Conservation (phyloP, 306 rosid species). For the Dryas alaskensis region DNA sequence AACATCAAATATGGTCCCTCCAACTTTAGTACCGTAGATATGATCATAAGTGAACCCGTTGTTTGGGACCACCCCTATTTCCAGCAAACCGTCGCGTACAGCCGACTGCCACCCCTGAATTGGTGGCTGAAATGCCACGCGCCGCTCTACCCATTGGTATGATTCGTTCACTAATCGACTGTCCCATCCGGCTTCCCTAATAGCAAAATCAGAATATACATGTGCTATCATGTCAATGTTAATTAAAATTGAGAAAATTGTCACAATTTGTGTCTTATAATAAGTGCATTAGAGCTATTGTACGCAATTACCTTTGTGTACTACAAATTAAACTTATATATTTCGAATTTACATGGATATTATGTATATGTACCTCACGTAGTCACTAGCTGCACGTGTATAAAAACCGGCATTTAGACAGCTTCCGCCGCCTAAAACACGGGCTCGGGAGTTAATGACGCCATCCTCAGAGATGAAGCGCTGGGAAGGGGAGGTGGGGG, state of each 20-base stretch:
- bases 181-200: slow-evolving; percentile 65
- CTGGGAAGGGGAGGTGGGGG: slow-evolving; percentile 70
- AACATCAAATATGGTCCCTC: slow-evolving; percentile 67
- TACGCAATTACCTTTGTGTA: too few species aligned
- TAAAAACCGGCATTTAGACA: slow-evolving; percentile 81
- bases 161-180: slow-evolving; percentile 57
- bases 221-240: too few species aligned
- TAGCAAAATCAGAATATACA: not conserved
- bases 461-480: slow-evolving; percentile 82
- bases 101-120: slow-evolving; percentile 63
- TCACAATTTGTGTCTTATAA: too few species aligned
- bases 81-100: slow-evolving; percentile 52
- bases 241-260: too few species aligned
- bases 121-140: slow-evolving; percentile 59
- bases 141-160: slow-evolving; percentile 67
- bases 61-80: slow-evolving; percentile 51
- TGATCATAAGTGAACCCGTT: slow-evolving; percentile 84
- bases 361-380: slow-evolving; percentile 33
- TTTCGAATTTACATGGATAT: not conserved
- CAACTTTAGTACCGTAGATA: slow-evolving; percentile 69
- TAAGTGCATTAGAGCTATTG: too few species aligned
- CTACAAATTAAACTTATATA: not conserved
- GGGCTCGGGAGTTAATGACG: slow-evolving; percentile 68
- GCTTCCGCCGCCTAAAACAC: slow-evolving; percentile 73
- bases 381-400: slow-evolving; percentile 53